Evolutionary conservation across 208 protist genomes (phyloP), one percentile per base, ranked within the genome.

Genomic region (Spongospora subterranea): DNA sequence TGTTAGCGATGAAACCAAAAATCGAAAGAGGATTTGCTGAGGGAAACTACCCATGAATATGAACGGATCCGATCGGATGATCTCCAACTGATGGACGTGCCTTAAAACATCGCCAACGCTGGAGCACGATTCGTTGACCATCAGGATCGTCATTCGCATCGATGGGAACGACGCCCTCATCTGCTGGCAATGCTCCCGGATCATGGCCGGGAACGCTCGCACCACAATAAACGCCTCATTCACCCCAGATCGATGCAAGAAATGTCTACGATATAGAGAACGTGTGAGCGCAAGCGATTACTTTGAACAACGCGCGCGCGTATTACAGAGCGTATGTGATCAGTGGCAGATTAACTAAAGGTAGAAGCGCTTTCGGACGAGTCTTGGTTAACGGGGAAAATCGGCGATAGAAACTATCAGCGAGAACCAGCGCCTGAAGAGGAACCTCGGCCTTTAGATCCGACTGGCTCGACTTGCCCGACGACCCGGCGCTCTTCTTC

Each of bases 381-480:
- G 71, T 82, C 71, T 43, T 6, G n/a, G 71, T 82, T n/a, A 82
- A 82, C 17, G 71, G 71, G 17, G 71, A 82, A n/a, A 82, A 82
- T 35, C n/a, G 71, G 6, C 71, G 71, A 20, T 82, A 6, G n/a
- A 82, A 82, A 35, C 71, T 82, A n/a, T 82, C 71, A 43, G 71
- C 71, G 35, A 82, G 71, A 43, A 82, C 17, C 35, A 82, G n/a
- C 17, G 71, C 71, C 71, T 82, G 71, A 6, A 82, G 71, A 13
- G 71, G 71, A 13, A 82, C 71, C 71, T 82, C 71, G 71, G 40
- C 71, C 71, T 82, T 82, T n/a, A 82, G 71, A 43, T 82, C 71
- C 17, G 71, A 82, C 35, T n/a, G 71, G 50, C 13, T 29, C 50
- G 50, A 29, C 50, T 6, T 24, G 13, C 50, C 13, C 50, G 50